phyloP scores from a whole-genome alignment of 768 basidiomycete species.

The Lentinula guzmanii region DNA sequence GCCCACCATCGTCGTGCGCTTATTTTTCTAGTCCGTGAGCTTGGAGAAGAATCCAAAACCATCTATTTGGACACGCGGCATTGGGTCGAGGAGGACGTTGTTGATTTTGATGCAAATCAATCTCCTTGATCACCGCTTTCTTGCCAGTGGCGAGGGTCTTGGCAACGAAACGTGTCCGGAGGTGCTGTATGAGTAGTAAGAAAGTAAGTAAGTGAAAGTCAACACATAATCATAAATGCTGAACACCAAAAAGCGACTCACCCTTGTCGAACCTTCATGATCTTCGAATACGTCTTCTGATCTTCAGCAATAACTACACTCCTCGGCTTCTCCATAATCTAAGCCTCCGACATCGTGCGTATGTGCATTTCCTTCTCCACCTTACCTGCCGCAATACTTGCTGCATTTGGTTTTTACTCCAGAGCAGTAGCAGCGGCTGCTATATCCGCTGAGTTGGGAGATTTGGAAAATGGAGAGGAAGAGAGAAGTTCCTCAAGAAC shows the following conservation, averaged over 20 bases:
- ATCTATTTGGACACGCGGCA: slow-evolving; percentile 98
- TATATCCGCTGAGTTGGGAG: slow-evolving; percentile 36
- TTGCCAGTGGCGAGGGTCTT: slow-evolving; percentile 79
- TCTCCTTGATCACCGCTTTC: slow-evolving; percentile 97
- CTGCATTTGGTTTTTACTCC: slow-evolving; percentile 32
- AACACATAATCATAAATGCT: not conserved
- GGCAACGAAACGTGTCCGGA: slow-evolving; percentile 96
- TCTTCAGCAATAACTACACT: slow-evolving; percentile 84
- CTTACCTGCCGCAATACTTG: slow-evolving; percentile 33
- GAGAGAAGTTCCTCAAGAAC: not conserved
- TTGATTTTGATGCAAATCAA: slow-evolving; percentile 97
- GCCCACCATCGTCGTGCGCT: slow-evolving; percentile 95
- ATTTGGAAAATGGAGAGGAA: slow-evolving; percentile 17
- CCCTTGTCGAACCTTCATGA: slow-evolving; percentile 99
- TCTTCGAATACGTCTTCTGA: slow-evolving; percentile 91
- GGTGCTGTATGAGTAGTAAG: slow-evolving; percentile 48
- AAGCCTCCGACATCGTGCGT: slow-evolving; percentile 93
- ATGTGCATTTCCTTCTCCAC: slow-evolving; percentile 84
- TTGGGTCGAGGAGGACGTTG: slow-evolving; percentile 89
- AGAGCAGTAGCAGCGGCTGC: slow-evolving; percentile 68
- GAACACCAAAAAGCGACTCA: slow-evolving; percentile 34
- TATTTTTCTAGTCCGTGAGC: slow-evolving; percentile 92
- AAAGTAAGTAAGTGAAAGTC: not conserved
- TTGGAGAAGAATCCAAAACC: slow-evolving; percentile 92
- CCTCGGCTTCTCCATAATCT: slow-evolving; percentile 96